Conservation (phyloP, 2,329 filamentous ascomycete genomes). For the Colletotrichum theobromicola region DNA sequence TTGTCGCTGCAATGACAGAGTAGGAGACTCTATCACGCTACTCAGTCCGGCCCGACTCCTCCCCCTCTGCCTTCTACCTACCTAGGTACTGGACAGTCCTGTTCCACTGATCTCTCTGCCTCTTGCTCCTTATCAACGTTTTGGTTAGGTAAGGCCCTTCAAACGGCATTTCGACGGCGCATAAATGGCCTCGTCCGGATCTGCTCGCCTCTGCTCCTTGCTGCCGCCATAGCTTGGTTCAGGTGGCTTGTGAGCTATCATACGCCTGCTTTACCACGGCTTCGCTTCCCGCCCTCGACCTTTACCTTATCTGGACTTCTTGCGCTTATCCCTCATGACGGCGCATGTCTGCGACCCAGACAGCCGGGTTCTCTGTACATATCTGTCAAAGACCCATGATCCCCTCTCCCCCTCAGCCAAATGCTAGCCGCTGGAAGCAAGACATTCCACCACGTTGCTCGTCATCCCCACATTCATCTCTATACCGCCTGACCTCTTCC, state of each 20-base stretch:
- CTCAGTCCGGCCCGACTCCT: not conserved
- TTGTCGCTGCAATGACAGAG: not conserved
- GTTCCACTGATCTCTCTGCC: not conserved
- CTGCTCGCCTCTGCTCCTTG: not conserved
- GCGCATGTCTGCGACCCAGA: not conserved
- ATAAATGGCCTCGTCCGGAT: not conserved
- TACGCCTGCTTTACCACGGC: not conserved
- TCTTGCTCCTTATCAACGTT: not conserved
- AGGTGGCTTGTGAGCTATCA: not conserved
- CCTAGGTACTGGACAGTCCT: not conserved
- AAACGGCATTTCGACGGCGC: constrained; percentile 1
- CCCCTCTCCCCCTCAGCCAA: not conserved
- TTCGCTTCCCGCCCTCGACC: not conserved
- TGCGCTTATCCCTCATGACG: constrained; percentile 6
- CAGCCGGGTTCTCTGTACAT: not conserved
- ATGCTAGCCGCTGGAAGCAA: constrained; percentile 11
- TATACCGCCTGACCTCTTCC: constrained; percentile 7
- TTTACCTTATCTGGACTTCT: constrained; percentile 9
- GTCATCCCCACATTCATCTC: not conserved
- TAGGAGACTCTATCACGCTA: not conserved
- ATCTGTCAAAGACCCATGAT: constrained; percentile 8
- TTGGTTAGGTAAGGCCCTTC: constrained; percentile 1
- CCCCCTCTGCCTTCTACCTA: not conserved
- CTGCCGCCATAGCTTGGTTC: not conserved
- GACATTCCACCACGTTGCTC: constrained; percentile 12